Percentiles rank a stretch among this genome's conserved stretches.
phyloP scores from a whole-genome alignment of 148 eudicot species.

The Polygonum maritimum region DNA sequence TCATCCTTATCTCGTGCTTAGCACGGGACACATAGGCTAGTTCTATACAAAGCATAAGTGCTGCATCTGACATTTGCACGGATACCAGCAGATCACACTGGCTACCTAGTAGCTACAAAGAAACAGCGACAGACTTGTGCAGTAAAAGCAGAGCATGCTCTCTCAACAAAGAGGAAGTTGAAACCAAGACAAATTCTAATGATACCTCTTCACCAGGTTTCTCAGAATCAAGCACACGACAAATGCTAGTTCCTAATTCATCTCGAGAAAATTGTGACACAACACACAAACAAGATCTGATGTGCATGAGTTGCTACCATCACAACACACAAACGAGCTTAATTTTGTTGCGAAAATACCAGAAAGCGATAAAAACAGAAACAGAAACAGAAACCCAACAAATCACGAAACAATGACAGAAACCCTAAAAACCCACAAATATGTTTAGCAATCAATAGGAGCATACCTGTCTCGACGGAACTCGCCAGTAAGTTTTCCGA shows the following conservation, averaged over 20 bases:
- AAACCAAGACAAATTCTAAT: not conserved
- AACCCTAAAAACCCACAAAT: too few species aligned
- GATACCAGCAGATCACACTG: conserved; percentile 64
- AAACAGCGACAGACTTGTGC: not conserved
- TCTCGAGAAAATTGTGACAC: too few species aligned
- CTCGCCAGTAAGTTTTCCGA: not conserved
- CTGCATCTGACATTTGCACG: not conserved
- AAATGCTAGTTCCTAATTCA: too few species aligned
- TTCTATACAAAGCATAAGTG: not conserved
- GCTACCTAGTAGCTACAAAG: conserved; percentile 78
- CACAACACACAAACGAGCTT: too few species aligned
- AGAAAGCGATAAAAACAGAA: conserved; percentile 31
- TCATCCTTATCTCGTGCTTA: too few species aligned
- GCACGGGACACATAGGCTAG: too few species aligned
- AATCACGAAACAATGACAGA: not conserved
- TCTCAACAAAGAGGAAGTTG: not conserved
- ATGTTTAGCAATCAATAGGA: not conserved
- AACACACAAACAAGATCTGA: conserved; percentile 4
- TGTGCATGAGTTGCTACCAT: conserved; percentile 13
- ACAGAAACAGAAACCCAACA: conserved; percentile 16
- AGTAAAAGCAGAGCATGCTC: not conserved
- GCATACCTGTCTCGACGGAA: too few species aligned
- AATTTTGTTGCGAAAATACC: too few species aligned
- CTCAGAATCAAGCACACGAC: too few species aligned
- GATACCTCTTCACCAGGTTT: too few species aligned